Evolutionary conservation across 2,329 filamentous ascomycete species (phyloP), one percentile per base, ranked within the genome.

Genomic region (Pestalotiopsis sp.): DNA sequence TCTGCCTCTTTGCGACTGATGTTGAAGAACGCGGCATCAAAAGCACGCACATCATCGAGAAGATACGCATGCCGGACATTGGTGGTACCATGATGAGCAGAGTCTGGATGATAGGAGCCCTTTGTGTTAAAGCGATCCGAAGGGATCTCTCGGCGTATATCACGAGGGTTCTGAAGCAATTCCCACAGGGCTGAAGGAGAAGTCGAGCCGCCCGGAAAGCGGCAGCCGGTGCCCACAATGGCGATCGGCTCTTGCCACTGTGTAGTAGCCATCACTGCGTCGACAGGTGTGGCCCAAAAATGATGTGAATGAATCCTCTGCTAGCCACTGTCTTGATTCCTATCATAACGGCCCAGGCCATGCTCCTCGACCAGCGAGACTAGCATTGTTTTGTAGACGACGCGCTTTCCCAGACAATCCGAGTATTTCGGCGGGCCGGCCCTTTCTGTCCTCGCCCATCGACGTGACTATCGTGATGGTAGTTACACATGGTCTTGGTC

Each of bases 141-240:
- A 4, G 73, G 68, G 17, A 77, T 72, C 27, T 73, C 66, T 40
- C 65, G 70, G 27, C 65, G 60, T 7, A 78, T 65, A 61, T 76
- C 75, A 56, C 67, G 68, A 56, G 72, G 73, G 27, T 70, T 49
- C 2, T 65, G 65, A 23, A 80, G 75, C 23, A 82, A 70, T 1
- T 80, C 72, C 80, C 81, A 82, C 3, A 83, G 74, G 68, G 76
- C 75, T 1, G 79, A 78, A 1, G 80, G 77, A 12, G 76, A 75
- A 14, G 69, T 76, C 1, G 78, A 74, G 57, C 72, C 73, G 2
- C 81, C 81, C 4, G 81, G 79, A 38, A 83, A 81, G 12, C 81
- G 78, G 70, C 81, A 83, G 4, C 75, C 79, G n/a, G 62, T 78
- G 65, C 82, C 82, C 64, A 84, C 74, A 38, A 84, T 76, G n/a